Evolutionary conservation across 345 rosid genomes (phyloP).

Genomic region (Citrus australasica): DNA sequence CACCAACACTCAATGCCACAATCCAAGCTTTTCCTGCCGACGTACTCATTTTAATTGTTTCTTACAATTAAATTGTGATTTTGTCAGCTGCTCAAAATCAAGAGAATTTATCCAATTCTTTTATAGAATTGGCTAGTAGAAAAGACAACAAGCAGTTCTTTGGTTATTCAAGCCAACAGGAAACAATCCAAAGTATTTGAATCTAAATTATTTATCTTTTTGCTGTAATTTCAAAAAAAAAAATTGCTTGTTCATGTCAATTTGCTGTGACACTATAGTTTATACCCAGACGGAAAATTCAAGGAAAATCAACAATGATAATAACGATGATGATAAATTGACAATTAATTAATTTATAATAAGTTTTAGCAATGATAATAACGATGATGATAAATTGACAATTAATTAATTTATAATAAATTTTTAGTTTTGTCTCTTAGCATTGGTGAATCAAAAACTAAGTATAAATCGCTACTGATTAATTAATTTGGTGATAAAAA

Average conservation of each 20-base stretch:
- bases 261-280: not conserved
- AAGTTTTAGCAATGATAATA: not conserved
- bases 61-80: no score
- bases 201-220: not conserved
- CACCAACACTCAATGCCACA: slow-evolving; percentile 46
- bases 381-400: not conserved
- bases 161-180: not conserved
- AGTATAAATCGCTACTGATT: not conserved
- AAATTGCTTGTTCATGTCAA: not conserved
- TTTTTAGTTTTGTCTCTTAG: no score
- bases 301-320: not conserved
- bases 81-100: not conserved
- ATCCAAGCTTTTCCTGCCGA: slow-evolving; percentile 32
- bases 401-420: no score
- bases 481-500: not conserved
- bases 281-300: not conserved
- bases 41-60: not conserved
- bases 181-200: not conserved
- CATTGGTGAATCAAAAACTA: no score
- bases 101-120: not conserved
- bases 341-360: no score
- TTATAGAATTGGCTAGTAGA: not conserved
- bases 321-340: not conserved
- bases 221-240: not conserved
- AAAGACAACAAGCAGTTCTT: not conserved